Evolutionary conservation across 768 basidiomycete species (phyloP).

Genomic region (Favolaschia claudopus): DNA sequence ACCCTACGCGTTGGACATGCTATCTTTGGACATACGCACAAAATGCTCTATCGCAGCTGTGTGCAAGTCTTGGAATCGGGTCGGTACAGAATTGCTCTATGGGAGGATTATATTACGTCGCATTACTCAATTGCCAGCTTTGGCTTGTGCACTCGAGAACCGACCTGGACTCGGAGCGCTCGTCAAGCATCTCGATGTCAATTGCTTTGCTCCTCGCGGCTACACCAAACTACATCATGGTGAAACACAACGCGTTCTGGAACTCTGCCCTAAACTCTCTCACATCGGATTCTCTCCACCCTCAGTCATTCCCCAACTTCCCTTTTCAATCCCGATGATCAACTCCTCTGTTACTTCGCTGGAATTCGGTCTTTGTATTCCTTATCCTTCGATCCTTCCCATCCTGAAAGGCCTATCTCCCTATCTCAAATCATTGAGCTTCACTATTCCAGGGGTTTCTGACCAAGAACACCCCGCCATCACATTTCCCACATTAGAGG

Average conservation of each 20-base stretch:
- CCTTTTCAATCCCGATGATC: background rate
- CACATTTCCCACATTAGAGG: background rate
- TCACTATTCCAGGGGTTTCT: background rate
- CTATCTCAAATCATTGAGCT: background rate
- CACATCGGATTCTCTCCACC: background rate
- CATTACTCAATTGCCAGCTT: constrained; percentile 7
- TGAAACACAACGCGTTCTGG: constrained; percentile 4
- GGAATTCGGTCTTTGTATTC: background rate
- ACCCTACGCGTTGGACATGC: background rate
- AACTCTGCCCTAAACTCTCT: constrained; percentile 3
- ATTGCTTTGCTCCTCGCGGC: constrained; percentile 7
- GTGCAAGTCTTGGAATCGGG: constrained; percentile 16
- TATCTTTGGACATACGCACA: background rate
- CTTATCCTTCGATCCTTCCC: background rate
- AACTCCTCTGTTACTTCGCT: background rate
- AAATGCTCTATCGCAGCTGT: constrained; percentile 15
- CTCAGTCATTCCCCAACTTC: background rate
- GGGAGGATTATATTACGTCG: constrained; percentile 17
- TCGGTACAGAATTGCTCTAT: constrained; percentile 20
- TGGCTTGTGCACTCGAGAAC: constrained; percentile 10
- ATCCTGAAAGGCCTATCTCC: background rate
- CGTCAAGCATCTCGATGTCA: constrained; percentile 16
- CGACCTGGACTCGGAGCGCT: constrained; percentile 9
- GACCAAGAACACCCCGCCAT: background rate
- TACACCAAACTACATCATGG: background rate